phyloP scores from a whole-genome alignment of 2,329 filamentous ascomycete species.

The Aureobasidium leucospermi region DNA sequence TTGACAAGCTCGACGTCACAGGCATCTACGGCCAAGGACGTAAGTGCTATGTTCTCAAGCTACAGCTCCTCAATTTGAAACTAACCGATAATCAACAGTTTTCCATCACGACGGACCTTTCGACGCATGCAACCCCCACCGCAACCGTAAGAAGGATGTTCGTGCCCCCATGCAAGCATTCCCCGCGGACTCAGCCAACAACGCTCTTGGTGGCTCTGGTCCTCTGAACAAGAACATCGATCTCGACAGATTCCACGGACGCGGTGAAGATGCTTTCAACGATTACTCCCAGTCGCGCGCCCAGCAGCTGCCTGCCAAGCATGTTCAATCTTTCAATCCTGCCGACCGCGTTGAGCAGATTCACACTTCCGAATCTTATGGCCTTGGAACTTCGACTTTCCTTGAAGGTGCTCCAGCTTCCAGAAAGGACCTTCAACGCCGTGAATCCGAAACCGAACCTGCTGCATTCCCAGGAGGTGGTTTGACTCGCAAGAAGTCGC shows the following conservation, averaged over 20 bases:
- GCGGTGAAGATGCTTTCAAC: conserved; percentile 74
- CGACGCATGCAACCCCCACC: conserved; percentile 89
- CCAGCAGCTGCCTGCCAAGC: conserved; percentile 16
- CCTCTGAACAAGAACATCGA: conserved; percentile 76
- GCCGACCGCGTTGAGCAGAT: conserved; percentile 60
- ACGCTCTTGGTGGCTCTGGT: conserved; percentile 78
- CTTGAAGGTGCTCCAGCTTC: conserved; percentile 88
- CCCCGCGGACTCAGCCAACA: conserved; percentile 86
- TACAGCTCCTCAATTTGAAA: not conserved
- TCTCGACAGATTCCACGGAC: conserved; percentile 80
- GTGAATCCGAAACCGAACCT: conserved; percentile 58
- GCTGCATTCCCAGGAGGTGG: conserved; percentile 41
- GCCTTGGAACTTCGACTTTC: conserved; percentile 90
- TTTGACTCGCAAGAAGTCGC: conserved; percentile 83
- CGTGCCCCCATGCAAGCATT: conserved; percentile 95
- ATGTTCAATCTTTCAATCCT: conserved; percentile 54
- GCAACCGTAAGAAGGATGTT: conserved; percentile 75
- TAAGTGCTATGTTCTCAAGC: conserved; percentile 44
- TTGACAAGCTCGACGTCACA: conserved; percentile 93
- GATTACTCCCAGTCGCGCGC: conserved; percentile 58
- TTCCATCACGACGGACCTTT: conserved; percentile 98
- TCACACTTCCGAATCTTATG: conserved; percentile 75
- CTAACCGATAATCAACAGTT: conserved; percentile 47
- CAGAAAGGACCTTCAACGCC: conserved; percentile 66
- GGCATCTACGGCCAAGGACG: conserved; percentile 89